These are phyloP conservation scores for Pseudopyricularia cyperi DNA, from an alignment of 2,329 filamentous ascomycete genomes.

Conservation along the genomic window DNA sequence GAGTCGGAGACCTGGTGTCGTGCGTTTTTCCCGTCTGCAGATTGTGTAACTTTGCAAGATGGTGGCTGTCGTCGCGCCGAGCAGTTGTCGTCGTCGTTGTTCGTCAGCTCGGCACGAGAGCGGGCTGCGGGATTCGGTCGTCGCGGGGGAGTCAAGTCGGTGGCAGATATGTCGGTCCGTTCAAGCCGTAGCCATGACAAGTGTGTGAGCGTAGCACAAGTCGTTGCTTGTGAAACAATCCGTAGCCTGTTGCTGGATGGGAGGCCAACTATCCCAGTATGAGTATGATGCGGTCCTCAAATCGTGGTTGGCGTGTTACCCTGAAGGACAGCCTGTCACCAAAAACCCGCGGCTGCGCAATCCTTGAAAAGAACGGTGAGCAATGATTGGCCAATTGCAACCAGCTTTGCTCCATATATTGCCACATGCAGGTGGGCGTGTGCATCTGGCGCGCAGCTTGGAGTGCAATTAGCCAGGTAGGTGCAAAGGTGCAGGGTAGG, in stretches of 20 bases:
- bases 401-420: background rate
- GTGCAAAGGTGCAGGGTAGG: background rate
- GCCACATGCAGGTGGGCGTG: background rate
- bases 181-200: background rate
- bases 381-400: background rate
- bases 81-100: no score
- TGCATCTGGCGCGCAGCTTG: background rate
- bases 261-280: background rate
- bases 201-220: background rate
- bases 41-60: no score
- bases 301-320: no score
- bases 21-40: no score
- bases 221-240: no score
- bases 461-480: background rate
- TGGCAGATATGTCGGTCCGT: background rate
- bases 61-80: no score
- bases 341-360: background rate
- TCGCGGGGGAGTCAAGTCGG: background rate
- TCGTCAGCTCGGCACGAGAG: no score
- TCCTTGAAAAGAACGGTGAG: background rate
- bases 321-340: constrained; percentile 2
- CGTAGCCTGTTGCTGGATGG: background rate
- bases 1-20: no score
- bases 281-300: no score
- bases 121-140: no score